Base-by-base conservation (phyloP, 495 filamentous ascomycete genomes). In the Platismatia glauca region DNA sequence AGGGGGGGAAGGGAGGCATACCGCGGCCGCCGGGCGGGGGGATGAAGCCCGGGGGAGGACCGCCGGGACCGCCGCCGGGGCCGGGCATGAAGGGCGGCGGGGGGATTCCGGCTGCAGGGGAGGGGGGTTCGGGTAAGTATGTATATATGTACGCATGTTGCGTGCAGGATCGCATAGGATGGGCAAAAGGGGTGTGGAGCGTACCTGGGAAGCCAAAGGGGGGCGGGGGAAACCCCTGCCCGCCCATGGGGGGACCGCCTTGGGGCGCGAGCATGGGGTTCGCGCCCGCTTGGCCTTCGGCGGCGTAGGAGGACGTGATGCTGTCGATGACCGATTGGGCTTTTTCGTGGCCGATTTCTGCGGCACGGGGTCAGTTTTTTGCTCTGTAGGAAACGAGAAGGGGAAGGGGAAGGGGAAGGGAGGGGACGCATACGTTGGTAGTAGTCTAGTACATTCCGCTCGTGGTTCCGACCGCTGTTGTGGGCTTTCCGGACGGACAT, bases 401-500 rank as follows among this genome's bases (percentile, higher is more conserved):
- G 41, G 5, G n/a, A 22, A 29, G 57, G 64, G 16, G 33, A 3
- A 6, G 44, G 46, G 15, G n/a, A 33, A 52, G 64, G 58, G n/a
- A 58, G 60, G n/a, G 48, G 43, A 60, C 37, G 71, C 79, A 56
- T 81, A 94, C 90, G 90, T 78, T 97, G 91, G 76, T 99, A 99
- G 78, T 99, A 99, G 66, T 96, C 91, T 68, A 96, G 84, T 16
- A 98, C 94, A 73, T 98, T 98, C 65, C 95, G 88, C 56, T 97
- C 79, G 71, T 98, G 94, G 76, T 98, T 98, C 55, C 93, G 84
- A 63, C 94, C 94, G 69, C 84, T 88, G 80, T 98, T 98, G 76
- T 98, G 94, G 20, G 94, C 94, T 77, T 97, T 97, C 71, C 94
- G 90, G 71, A 98, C 94, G 78, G 90, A 95, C 92, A 97, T 98